A percentile compares a stretch with the other conserved stretches of the same genome.
Evolutionary conservation across 139 green algal species (phyloP).

Genomic region (Coccomyxa sp.): DNA sequence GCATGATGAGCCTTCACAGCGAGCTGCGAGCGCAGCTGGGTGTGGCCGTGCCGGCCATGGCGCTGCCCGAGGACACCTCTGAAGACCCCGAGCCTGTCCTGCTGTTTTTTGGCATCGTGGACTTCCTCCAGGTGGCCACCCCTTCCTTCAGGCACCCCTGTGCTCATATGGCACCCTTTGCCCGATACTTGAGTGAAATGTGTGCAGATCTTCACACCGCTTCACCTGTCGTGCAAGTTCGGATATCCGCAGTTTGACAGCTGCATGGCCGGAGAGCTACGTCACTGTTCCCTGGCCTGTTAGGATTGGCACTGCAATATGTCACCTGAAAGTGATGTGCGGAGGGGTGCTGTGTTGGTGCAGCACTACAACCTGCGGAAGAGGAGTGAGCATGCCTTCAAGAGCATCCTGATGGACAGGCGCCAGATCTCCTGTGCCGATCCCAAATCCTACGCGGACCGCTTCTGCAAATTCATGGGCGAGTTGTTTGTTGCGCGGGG

Average conservation of each 20-base stretch:
- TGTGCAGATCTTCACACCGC: not conserved
- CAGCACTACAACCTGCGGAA: slow-evolving; percentile 68
- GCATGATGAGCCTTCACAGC: slow-evolving; percentile 2
- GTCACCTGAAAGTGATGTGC: too few species aligned
- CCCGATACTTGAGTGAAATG: not conserved
- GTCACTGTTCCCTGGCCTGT: not conserved
- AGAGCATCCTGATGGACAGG: slow-evolving; percentile 48
- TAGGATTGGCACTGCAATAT: too few species aligned
- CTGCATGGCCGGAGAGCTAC: not conserved
- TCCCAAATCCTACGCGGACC: slow-evolving; percentile 47
- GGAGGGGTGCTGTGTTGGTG: not conserved
- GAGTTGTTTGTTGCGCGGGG: slow-evolving; percentile 21
- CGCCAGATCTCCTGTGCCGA: slow-evolving; percentile 47
- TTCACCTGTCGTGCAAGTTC: not conserved
- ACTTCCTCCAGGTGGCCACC: slow-evolving; percentile 57
- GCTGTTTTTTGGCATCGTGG: slow-evolving; percentile 75
- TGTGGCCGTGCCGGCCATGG: slow-evolving; percentile 26
- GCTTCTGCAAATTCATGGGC: slow-evolving; percentile 39
- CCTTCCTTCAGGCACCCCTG: not conserved
- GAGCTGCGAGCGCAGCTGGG: slow-evolving; percentile 13
- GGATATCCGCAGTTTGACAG: not conserved
- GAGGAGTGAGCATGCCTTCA: slow-evolving; percentile 54
- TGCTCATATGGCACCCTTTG: not conserved
- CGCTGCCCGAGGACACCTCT: not conserved
- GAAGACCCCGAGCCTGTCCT: slow-evolving; percentile 33